Conservation (phyloP, 164 flowering plant species). For the Vitis rotundifolia region DNA sequence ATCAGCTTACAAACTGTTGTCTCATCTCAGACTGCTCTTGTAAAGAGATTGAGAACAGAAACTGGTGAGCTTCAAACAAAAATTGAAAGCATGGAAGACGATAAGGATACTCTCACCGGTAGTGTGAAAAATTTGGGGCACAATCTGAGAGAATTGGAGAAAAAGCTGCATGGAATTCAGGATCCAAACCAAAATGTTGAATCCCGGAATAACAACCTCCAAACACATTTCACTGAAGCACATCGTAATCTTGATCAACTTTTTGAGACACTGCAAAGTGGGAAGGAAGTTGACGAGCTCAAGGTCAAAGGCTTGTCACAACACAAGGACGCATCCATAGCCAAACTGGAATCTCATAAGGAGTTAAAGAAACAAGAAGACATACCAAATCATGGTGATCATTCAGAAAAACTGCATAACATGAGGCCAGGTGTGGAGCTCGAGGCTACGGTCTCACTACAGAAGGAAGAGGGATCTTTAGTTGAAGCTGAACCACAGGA, state of each 20-base stretch:
- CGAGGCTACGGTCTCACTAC: slow-evolving; percentile 10
- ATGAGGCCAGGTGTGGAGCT: slow-evolving; percentile 29
- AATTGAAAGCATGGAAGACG: slow-evolving; percentile 58
- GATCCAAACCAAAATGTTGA: slow-evolving; percentile 37
- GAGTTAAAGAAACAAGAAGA: slow-evolving; percentile 4
- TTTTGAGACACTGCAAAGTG: slow-evolving; percentile 15
- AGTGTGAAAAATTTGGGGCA: slow-evolving; percentile 29
- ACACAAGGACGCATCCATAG: not conserved
- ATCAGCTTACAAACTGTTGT: slow-evolving; percentile 53
- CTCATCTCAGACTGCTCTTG: slow-evolving; percentile 68
- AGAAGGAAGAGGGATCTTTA: slow-evolving; percentile 8
- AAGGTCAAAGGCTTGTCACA: not conserved
- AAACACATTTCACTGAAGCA: slow-evolving; percentile 43
- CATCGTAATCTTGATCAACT: slow-evolving; percentile 31
- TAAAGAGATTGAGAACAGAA: slow-evolving; percentile 60
- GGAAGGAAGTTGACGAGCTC: slow-evolving; percentile 25
- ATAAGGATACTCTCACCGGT: slow-evolving; percentile 32
- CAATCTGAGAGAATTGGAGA: slow-evolving; percentile 47
- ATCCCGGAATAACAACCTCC: slow-evolving; percentile 33
- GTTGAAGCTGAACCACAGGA: not conserved
- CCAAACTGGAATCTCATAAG: no score
- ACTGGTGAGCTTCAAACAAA: slow-evolving; percentile 63
- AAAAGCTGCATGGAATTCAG: slow-evolving; percentile 36
- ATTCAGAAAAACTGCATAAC: slow-evolving; percentile 11
- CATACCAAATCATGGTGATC: not conserved